A percentile compares a stretch with the other conserved stretches of the same genome.
These are phyloP conservation scores for Capsicum rhomboideum DNA, from an alignment of 257 asterid species.

Conservation along the genomic window DNA sequence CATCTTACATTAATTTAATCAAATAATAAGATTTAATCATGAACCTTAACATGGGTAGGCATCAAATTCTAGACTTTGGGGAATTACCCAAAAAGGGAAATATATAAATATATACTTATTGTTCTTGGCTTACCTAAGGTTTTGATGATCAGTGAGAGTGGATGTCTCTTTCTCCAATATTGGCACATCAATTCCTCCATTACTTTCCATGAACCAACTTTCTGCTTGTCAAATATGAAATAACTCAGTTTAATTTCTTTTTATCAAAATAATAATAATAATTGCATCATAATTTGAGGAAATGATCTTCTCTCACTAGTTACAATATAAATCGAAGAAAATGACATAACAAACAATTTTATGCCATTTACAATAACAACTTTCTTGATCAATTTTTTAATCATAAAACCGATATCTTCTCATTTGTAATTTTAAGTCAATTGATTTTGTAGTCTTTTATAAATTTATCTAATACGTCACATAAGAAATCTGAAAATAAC, in stretches of 20 bases:
- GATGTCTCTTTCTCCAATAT: slow-evolving; percentile 21
- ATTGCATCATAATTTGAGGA: neutral
- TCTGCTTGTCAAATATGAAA: slow-evolving; percentile 22
- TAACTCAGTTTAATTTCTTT: neutral
- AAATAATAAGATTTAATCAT: slow-evolving; percentile 1
- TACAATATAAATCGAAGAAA: no score
- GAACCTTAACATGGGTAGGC: slow-evolving; percentile 1
- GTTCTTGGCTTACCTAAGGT: slow-evolving; percentile 42
- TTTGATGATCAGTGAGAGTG: neutral
- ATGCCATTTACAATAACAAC: no score
- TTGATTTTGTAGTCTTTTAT: neutral
- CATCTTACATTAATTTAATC: neutral
- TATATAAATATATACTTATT: neutral
- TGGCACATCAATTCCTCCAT: slow-evolving; percentile 32
- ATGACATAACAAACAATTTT: no score
- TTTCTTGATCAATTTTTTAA: no score
- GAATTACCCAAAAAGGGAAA: neutral
- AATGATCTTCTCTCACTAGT: neutral
- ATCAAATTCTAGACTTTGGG: neutral
- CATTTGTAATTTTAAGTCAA: neutral
- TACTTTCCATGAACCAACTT: slow-evolving; percentile 51
- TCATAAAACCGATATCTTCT: neutral
- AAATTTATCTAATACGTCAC: neutral
- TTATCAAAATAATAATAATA: neutral
- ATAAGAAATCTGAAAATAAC: neutral